Evolutionary conservation across 495 filamentous ascomycete genomes (phyloP).

Genomic region (Neurospora sp.): DNA sequence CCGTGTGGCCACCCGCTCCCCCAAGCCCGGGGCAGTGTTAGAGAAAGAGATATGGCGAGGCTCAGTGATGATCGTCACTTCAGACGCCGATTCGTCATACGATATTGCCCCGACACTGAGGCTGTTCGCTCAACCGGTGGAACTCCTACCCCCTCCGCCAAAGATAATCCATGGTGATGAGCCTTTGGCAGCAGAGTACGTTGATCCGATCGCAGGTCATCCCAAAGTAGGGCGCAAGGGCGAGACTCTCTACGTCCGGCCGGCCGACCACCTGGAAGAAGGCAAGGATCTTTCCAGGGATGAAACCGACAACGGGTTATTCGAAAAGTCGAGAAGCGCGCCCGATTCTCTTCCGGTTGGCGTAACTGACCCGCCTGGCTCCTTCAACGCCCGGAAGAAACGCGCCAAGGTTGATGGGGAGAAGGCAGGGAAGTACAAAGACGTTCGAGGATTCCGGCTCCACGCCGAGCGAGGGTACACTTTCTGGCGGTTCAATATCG

Average conservation of each 20-base stretch:
- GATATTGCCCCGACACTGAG: conserved; percentile 66
- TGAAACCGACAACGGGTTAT: conserved; percentile 74
- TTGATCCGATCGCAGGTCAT: conserved; percentile 81
- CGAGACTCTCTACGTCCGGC: conserved; percentile 70
- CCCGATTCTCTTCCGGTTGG: conserved; percentile 25
- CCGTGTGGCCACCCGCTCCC: conserved; percentile 19
- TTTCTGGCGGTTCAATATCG: conserved; percentile 94
- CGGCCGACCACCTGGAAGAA: conserved; percentile 71
- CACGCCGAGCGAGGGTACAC: conserved; percentile 81
- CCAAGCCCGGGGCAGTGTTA: conserved; percentile 24
- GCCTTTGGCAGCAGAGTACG: conserved; percentile 64
- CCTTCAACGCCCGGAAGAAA: conserved; percentile 37
- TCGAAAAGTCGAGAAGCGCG: conserved; percentile 43
- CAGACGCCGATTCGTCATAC: conserved; percentile 71
- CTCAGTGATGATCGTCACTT: conserved; percentile 86
- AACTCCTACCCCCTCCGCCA: conserved; percentile 74
- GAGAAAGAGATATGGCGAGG: conserved; percentile 83
- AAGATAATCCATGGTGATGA: conserved; percentile 53
- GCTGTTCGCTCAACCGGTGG: conserved; percentile 77
- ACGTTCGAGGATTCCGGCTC: conserved; percentile 69
- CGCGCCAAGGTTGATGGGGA: conserved; percentile 55
- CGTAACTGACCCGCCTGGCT: conserved; percentile 28
- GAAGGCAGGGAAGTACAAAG: conserved; percentile 60
- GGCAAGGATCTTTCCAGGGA: conserved; percentile 60
- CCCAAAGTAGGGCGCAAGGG: conserved; percentile 74